Base-by-base conservation (phyloP, 129 eudicot species). In the Apium graveolens region DNA sequence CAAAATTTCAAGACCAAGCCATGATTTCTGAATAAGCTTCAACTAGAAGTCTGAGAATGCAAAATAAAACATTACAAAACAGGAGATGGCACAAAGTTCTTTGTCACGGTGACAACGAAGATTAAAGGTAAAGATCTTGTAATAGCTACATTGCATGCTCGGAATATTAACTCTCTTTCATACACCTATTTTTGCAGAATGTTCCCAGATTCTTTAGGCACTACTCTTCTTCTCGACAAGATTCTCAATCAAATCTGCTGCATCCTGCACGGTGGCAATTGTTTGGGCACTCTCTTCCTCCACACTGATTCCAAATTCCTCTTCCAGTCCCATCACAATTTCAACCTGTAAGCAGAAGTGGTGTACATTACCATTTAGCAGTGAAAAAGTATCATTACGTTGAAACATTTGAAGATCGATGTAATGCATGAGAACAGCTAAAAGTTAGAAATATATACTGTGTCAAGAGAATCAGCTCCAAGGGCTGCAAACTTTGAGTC, bases 401-500 rank as follows among this genome's bases (percentile, higher is more conserved):
- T 31, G 3, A 66, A 63, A 12, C 39, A 12, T 16, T 7, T 27
- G 34, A 41, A 24, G 12, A 41, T 41, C 44, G 44, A 60, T 7
- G 7, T 60, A 7, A 34, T 34, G 34, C 32, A 80, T 17, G 31
- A 27, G 11, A 39, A 72, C 45, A 84, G 20, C 8, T 43, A 5
- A 5, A 39, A 38, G 53, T 31, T 48, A 66, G 37, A 86, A 43
- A 34, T 5, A 34, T 41, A 65, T 91, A 94, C 98, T 78, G 97
- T 91, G 85, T 94, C 98, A 43, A 94, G 97, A 80, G 97, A 94
- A 84, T 91, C 97, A 77, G 97, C 97, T 81, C 98, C 98, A 76
- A 94, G 93, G 17, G 88, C 81, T 37, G 93, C 81, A 74, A 94
- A 91, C 70, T 84, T 89, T 10, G 98, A 86, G 51, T 91, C 92